phyloP scores from a whole-genome alignment of 2,329 filamentous ascomycete genomes.

The Sarocladium oryzae region DNA sequence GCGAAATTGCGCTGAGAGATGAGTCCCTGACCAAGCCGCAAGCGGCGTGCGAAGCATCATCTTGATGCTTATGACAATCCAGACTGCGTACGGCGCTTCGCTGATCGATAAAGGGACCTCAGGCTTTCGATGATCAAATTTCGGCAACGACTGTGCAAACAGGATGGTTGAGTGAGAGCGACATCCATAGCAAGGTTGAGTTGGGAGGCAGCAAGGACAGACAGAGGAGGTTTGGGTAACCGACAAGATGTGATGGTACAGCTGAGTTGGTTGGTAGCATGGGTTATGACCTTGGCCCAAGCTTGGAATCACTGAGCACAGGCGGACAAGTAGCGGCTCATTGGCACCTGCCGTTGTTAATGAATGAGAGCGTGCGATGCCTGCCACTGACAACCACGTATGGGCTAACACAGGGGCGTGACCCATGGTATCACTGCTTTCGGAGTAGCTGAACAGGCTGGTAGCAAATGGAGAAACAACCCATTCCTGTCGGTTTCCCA shows the following conservation, averaged over 20 bases:
- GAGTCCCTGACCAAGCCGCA: constrained; percentile 2
- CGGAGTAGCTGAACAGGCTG: no score
- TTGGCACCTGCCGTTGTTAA: no score
- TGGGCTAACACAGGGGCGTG: no score
- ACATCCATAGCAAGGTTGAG: constrained; percentile 6
- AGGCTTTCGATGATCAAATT: constrained; percentile 1
- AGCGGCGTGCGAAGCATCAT: not conserved
- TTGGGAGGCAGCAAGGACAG: not conserved
- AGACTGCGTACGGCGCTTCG: not conserved
- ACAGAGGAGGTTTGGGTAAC: constrained; percentile 3
- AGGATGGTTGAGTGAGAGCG: not conserved
- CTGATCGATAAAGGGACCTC: not conserved
- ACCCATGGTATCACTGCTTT: no score
- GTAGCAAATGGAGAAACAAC: no score
- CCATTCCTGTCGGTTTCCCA: no score
- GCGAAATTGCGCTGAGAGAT: constrained; percentile 6
- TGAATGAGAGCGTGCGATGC: no score
- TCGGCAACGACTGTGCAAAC: not conserved
- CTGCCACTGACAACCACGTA: no score
- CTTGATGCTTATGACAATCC: not conserved
- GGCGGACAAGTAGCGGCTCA: not conserved
- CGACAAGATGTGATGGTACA: not conserved
- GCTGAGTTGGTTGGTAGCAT: not conserved
- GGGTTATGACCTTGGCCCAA: not conserved
- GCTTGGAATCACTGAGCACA: no score